A percentile compares a stretch with the other conserved stretches of the same genome.
Evolutionary conservation across 2,329 filamentous ascomycete species (phyloP).

Genomic region (Hypoxylon rubiginosum): DNA sequence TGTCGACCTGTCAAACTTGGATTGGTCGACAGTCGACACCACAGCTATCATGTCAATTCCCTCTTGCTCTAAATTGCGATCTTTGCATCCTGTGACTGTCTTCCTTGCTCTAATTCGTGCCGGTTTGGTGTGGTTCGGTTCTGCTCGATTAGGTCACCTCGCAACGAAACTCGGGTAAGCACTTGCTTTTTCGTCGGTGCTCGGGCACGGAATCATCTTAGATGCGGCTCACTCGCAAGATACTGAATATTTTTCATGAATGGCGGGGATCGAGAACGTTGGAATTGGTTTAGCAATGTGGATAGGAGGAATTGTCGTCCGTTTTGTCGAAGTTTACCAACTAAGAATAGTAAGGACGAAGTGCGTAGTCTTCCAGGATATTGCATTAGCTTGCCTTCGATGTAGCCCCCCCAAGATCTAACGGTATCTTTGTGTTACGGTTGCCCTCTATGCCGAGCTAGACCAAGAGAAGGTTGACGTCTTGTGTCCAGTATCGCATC

Average conservation of each 20-base stretch:
- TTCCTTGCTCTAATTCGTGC: slow-evolving; percentile 5
- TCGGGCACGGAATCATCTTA: slow-evolving; percentile 2
- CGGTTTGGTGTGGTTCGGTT: slow-evolving; percentile 24
- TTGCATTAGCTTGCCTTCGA: slow-evolving; percentile 7
- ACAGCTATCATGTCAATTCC: slow-evolving; percentile 5
- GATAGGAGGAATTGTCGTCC: neutral
- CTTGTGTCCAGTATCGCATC: neutral
- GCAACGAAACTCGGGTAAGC: slow-evolving; percentile 9
- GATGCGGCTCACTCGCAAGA: slow-evolving; percentile 31
- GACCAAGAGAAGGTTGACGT: neutral
- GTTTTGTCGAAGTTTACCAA: slow-evolving; percentile 1
- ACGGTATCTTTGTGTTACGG: neutral
- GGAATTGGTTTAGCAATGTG: neutral
- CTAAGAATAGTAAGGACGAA: neutral
- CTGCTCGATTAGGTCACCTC: slow-evolving; percentile 6
- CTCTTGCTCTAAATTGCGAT: slow-evolving; percentile 17
- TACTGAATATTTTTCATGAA: neutral
- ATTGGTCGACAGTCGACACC: slow-evolving; percentile 19
- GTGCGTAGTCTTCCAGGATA: neutral
- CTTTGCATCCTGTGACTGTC: slow-evolving; percentile 12
- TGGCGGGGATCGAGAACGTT: neutral
- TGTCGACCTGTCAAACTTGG: slow-evolving; percentile 20
- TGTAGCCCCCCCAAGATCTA: slow-evolving; percentile 2
- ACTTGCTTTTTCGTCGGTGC: slow-evolving; percentile 12
- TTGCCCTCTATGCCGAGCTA: neutral